Evolutionary conservation across 805 yeast species (phyloP), one percentile per base, ranked within the genome.

Genomic region (Komagataella pseudopastoris): DNA sequence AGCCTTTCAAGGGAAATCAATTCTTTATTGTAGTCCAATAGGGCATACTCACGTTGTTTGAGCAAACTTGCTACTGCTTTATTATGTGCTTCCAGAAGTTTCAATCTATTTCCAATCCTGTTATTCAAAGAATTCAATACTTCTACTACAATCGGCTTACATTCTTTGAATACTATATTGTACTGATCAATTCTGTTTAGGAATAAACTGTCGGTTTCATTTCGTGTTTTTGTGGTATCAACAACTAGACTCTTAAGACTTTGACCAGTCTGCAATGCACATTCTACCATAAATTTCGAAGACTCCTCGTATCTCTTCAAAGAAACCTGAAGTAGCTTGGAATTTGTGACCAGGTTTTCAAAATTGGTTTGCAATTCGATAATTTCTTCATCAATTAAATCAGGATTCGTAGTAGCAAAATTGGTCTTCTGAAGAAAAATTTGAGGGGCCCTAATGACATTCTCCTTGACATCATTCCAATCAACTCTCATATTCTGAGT

Each of bases 11-110:
- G 39, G 14, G 6, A 10, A 57, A 22, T 64, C 66, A 39, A 54
- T 56, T 12, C 64, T 60, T 59, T 61, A 52, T 73, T 76, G 55
- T 67, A 67, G 46, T 70, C 75, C 51, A 71, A 56, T 23, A 71
- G 58, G 1, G 69, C 64, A 51, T 58, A 59, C 14, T 67, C 66
- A 36, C 77, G 54, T 12, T 56, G 58, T 14, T 59, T 63, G 10
- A 68, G 54, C 10, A 56, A 58, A 44, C 55, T 63, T 49, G 63
- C 63, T 30, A 71, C 64, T 6, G 51, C 55, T 16, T 59, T 60
- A 22, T 63, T 54, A 4, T 59, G 20, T 1, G 43, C 49, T 6
- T 52, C 23, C n/a, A 60, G 2, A 16, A 44, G 53, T 8, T 46
- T n/a, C 10, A 63, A 17, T 7, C 63, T 61, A 1, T 50, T 58